Base-by-base conservation (phyloP, 495 filamentous ascomycete species). In the Aspergillus avenaceus region DNA sequence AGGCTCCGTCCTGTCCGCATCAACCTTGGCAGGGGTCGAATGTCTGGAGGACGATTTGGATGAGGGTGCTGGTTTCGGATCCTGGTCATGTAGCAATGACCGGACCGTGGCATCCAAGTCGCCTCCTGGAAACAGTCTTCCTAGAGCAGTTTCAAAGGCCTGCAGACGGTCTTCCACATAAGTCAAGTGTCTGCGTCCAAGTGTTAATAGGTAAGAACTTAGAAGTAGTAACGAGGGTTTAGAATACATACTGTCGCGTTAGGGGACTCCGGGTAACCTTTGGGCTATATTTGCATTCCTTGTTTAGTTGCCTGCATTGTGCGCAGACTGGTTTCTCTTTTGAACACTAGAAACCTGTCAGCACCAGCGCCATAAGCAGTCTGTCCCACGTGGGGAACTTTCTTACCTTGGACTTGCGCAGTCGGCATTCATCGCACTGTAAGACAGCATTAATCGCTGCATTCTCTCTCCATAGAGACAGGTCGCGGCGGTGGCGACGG, bases 381-480 rank as follows among this genome's bases (percentile, higher is more conserved):
- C 23, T 25, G 6, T 23, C 32, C 23, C 22, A 7, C 11, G 18
- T 13, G 18, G 14, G 16, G 38, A 5, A 34, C 34, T 26, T 49
- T 53, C 61, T 58, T 54, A 76, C 73, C 65, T 69, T 76, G 43
- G 71, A 75, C 59, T 76, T 78, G 47, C 71, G 64, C 25, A 74
- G 60, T 42, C 74, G 70, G 54, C 74, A 78, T 61, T 73, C 72
- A 59, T 78, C 74, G 59, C 74, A 78, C 73, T 75, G 48, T 36
- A 31, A 21, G 12, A 24, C 9, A 11, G 29, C 38, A 29, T 53
- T 45, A 52, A 21, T 14, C 7, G 8, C 29, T 23, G 51, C n/a
- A 16, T 19, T 44, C 4, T 16, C 11, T 8, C 26, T 16, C 12
- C 36, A 3, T 25, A 25, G 11, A 12, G 29, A 11, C 23, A 12